These are phyloP conservation scores for Echinochloa phyllopogon DNA, from an alignment of 176 grass and related monocot species.

Conservation along the genomic window DNA sequence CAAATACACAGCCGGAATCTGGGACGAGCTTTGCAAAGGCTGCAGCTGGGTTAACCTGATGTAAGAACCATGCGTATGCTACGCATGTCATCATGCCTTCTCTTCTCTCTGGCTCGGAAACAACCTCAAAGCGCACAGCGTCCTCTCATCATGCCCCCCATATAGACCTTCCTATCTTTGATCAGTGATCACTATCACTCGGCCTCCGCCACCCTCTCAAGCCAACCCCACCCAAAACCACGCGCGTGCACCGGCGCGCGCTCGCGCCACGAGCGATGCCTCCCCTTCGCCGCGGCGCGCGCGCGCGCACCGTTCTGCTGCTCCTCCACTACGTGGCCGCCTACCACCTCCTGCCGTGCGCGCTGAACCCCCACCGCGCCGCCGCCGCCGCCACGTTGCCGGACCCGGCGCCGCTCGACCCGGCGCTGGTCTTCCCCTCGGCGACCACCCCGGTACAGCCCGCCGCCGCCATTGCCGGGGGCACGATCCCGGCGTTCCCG, in stretches of 20 bases:
- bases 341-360: constrained; percentile 21
- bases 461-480: neutral
- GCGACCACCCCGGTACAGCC: constrained; percentile 43
- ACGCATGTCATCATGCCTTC: constrained; percentile 24
- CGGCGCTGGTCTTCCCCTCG: constrained; percentile 55
- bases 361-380: neutral
- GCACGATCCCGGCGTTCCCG: constrained; percentile 96
- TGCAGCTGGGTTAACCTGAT: constrained; percentile 38
- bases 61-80: constrained; percentile 32
- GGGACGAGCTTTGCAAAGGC: constrained; percentile 27
- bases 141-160: constrained; percentile 55
- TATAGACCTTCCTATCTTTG: constrained; percentile 9
- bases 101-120: constrained; percentile 23
- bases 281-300: constrained; percentile 25
- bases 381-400: constrained; percentile 15
- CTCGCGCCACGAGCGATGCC: constrained; percentile 33
- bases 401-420: constrained; percentile 61
- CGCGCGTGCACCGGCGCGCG: neutral
- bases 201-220: constrained; percentile 13
- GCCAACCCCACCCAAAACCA: constrained; percentile 7
- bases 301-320: constrained; percentile 8
- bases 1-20: neutral
- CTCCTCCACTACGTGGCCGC: constrained; percentile 40
- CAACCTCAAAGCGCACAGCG: constrained; percentile 24
- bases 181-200: constrained; percentile 33